Conservation (phyloP, 192 early-diverging fungal species). For the Coemansia sp. region DNA sequence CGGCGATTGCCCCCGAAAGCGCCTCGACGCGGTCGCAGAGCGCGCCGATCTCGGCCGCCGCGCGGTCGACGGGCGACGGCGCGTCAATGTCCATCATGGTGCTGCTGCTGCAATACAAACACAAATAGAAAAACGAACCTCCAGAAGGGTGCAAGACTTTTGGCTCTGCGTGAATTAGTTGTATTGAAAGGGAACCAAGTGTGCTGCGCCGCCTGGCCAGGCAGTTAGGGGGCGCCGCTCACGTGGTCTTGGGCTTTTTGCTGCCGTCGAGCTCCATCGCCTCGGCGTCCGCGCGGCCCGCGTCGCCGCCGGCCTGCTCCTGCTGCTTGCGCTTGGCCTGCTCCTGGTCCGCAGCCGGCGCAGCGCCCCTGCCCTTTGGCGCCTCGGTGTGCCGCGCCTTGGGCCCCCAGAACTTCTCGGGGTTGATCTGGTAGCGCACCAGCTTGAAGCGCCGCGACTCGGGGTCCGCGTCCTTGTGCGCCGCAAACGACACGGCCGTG, state of each 20-base stretch:
- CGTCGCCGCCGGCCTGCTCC: background rate
- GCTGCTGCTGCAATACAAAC: background rate
- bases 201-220: no score
- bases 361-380: conserved; percentile 30
- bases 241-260: conserved; percentile 27
- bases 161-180: background rate
- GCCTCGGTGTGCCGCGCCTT: conserved; percentile 63
- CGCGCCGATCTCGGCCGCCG: conserved; percentile 15
- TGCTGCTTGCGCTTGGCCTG: conserved; percentile 33
- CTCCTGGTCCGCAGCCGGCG: conserved; percentile 29
- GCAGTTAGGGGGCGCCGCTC: background rate
- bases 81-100: conserved; percentile 8
- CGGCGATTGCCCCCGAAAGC: conserved; percentile 10
- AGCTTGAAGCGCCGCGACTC: conserved; percentile 75
- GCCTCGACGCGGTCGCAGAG: conserved; percentile 30
- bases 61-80: conserved; percentile 1
- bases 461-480: conserved; percentile 68
- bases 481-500: conserved; percentile 68
- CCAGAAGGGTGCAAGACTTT: background rate
- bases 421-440: conserved; percentile 93
- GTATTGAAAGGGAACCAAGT: no score
- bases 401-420: conserved; percentile 96
- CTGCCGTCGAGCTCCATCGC: conserved; percentile 9
- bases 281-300: conserved; percentile 5
- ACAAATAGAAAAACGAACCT: background rate